Evolutionary conservation across 306 rosid genomes (phyloP), one percentile per base, ranked within the genome.

Genomic region (Fragaria vesca): DNA sequence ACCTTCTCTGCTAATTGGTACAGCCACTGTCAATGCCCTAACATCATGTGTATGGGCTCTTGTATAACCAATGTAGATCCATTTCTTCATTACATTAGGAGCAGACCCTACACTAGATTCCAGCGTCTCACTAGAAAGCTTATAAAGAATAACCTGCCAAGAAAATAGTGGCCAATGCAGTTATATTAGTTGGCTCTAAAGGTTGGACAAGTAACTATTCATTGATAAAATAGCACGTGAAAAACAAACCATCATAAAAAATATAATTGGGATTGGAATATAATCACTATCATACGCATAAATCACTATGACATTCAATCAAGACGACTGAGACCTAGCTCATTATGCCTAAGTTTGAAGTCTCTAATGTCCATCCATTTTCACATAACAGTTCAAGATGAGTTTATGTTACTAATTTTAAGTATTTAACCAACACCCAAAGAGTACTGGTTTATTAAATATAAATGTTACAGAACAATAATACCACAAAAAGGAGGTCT

Each of bases 1-100:
- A 93, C 97, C 98, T 92, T 95, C 99, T 81, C 82, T 89, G 77
- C 89, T 75, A 69, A 93, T 93, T 0, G 99, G 99, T 58, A 93
- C 86, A 78, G 97, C 98, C 71, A 96, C 91, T 46, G 98, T 81
- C 87, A 96, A 84, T 50, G 99, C 96, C 86, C 87, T 88, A 73
- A 93, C 76, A 74, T 96, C 99, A 74, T 93, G 98, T 40, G 98
- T 85, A 78, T 96, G 98, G 80, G 92, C 89, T 80, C 92, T 90
- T 20, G 83, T 85, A 83, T 86, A 83, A 65, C 93, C 96, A 87
- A 93, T 88, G 76, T 91, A 90, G 75, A 75, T 81, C 99, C 99
- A 95, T 84, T 82, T 93, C 88, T 89, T 93, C 77, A 66, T 75
- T 34, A 42, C 62, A 50, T 63, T 67, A 21, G 81, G 20, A 42